These are phyloP conservation scores for Aplosporella prunicola DNA, from an alignment of 2,329 filamentous ascomycete species.

Conservation along the genomic window DNA sequence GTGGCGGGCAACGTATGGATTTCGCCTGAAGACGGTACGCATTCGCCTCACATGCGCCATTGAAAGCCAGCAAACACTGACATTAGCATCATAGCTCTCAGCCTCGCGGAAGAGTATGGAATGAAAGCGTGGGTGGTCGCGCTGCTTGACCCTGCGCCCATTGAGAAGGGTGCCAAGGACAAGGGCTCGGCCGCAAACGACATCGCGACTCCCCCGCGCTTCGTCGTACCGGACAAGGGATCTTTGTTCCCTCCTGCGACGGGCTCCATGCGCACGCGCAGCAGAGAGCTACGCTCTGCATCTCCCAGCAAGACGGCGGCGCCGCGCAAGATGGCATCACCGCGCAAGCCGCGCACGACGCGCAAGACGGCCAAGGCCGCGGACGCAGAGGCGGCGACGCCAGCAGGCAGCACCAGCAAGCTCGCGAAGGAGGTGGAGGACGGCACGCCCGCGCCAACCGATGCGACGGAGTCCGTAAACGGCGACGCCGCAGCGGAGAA, in stretches of 20 bases:
- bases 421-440: slow-evolving; percentile 25
- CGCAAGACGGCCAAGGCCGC: slow-evolving; percentile 27
- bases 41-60: no score
- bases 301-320: slow-evolving; percentile 45
- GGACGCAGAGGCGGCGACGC: slow-evolving; percentile 37
- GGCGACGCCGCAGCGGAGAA: slow-evolving; percentile 20
- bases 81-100: slow-evolving; percentile 53
- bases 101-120: slow-evolving; percentile 76
- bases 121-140: slow-evolving; percentile 83
- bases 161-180: slow-evolving; percentile 55
- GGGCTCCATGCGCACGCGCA: slow-evolving; percentile 25
- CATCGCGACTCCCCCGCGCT: slow-evolving; percentile 75
- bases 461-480: slow-evolving; percentile 39
- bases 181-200: slow-evolving; percentile 58
- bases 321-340: slow-evolving; percentile 41
- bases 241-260: slow-evolving; percentile 23
- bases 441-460: slow-evolving; percentile 16
- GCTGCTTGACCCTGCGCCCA: slow-evolving; percentile 80
- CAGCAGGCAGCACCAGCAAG: no score
- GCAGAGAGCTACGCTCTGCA: slow-evolving; percentile 50
- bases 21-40: slow-evolving; percentile 60
- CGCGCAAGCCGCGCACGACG: slow-evolving; percentile 45
- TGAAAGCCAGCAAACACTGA: neutral
- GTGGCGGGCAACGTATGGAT: slow-evolving; percentile 97
- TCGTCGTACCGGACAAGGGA: slow-evolving; percentile 45